Conservation (phyloP, 768 basidiomycete genomes). For the Tricholoma sp. region DNA sequence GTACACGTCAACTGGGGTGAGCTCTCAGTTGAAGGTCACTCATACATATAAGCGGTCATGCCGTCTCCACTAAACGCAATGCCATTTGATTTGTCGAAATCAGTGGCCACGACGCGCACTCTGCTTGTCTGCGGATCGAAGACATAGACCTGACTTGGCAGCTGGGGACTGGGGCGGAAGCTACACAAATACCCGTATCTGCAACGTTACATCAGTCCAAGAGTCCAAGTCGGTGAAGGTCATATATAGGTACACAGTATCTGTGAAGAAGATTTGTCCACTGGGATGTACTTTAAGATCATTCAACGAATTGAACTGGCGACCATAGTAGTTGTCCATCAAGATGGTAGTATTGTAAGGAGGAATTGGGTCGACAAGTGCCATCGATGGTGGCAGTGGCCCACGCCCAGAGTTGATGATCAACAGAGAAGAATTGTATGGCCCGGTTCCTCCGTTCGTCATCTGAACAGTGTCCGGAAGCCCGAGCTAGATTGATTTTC, state of each 20-base stretch:
- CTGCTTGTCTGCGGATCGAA: slow-evolving; percentile 62
- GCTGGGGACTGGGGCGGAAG: slow-evolving; percentile 60
- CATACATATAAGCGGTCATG: slow-evolving; percentile 56
- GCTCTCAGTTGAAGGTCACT: not conserved
- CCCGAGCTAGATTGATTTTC: slow-evolving; percentile 37
- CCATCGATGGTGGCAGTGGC: slow-evolving; percentile 53
- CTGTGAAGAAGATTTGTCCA: slow-evolving; percentile 72
- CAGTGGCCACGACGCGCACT: slow-evolving; percentile 70
- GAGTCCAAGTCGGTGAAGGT: not conserved
- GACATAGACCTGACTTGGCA: slow-evolving; percentile 76
- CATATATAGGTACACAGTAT: slow-evolving; percentile 43
- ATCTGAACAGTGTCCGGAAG: slow-evolving; percentile 58
- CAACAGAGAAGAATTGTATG: slow-evolving; percentile 52
- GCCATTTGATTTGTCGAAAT: slow-evolving; percentile 68
- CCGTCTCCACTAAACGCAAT: slow-evolving; percentile 69
- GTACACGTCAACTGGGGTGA: not conserved
- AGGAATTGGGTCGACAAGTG: slow-evolving; percentile 55
- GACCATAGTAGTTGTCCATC: slow-evolving; percentile 73
- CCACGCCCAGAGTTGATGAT: slow-evolving; percentile 67
- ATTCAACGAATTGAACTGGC: slow-evolving; percentile 80
- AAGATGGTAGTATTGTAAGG: slow-evolving; percentile 68
- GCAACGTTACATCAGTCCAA: not conserved
- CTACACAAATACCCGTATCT: slow-evolving; percentile 62
- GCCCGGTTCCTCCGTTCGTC: slow-evolving; percentile 68
- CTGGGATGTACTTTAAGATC: slow-evolving; percentile 74